phyloP scores from a whole-genome alignment of 768 basidiomycete species.

The Cyclocybe cylindracea region DNA sequence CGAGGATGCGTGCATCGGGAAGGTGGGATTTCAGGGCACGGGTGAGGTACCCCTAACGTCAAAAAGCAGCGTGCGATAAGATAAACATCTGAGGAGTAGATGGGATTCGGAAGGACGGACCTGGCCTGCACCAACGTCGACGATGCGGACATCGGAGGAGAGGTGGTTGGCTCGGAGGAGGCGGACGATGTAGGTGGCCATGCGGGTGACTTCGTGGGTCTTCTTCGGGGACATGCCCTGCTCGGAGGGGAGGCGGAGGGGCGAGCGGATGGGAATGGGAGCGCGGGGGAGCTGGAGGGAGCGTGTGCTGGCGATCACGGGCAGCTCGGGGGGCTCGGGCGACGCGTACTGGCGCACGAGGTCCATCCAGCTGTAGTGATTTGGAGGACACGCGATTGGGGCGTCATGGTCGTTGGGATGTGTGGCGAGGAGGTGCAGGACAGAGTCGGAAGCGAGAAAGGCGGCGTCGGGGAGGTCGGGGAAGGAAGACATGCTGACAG shows the following conservation, averaged over 20 bases:
- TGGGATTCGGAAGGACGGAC: constrained; percentile 29
- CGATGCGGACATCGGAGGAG: constrained; percentile 39
- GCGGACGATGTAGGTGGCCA: constrained; percentile 53
- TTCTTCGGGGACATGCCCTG: constrained; percentile 78
- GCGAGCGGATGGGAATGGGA: constrained; percentile 17
- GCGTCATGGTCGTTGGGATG: constrained; percentile 45
- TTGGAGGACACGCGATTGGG: constrained; percentile 28
- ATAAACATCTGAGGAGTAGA: no score
- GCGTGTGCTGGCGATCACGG: constrained; percentile 21
- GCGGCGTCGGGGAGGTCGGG: constrained; percentile 2
- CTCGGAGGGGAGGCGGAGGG: constrained; percentile 9
- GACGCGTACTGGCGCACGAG: neutral
- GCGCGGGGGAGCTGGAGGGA: constrained; percentile 22
- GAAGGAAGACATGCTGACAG: neutral
- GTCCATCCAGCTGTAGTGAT: constrained; percentile 5
- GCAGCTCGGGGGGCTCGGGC: constrained; percentile 19
- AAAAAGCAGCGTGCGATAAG: neutral
- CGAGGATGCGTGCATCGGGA: constrained; percentile 50
- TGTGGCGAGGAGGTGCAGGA: constrained; percentile 31
- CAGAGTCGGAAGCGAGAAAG: neutral
- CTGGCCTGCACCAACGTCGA: constrained; percentile 78
- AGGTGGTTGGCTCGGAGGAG: constrained; percentile 30
- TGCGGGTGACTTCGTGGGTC: constrained; percentile 66
- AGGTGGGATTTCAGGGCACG: constrained; percentile 42
- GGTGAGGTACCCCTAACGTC: constrained; percentile 57